Conservation (phyloP, 139 green algal genomes). For the Tetratostichococcus sp. region DNA sequence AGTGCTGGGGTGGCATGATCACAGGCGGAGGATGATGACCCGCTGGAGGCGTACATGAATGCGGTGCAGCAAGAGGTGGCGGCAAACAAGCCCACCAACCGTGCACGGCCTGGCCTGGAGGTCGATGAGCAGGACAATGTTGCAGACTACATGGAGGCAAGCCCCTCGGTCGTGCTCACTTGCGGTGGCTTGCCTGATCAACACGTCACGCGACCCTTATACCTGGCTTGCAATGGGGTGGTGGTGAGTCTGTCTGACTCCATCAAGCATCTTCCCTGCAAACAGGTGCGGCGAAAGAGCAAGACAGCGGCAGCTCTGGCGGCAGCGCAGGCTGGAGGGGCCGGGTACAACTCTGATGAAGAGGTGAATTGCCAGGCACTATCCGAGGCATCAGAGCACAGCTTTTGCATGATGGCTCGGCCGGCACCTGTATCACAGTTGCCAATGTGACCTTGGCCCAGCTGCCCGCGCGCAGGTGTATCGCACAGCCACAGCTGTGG, state of each 20-base stretch:
- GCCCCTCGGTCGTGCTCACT: neutral
- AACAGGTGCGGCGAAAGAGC: conserved; percentile 21
- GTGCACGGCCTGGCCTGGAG: conserved; percentile 7
- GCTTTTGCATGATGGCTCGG: too few species aligned
- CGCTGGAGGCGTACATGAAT: conserved; percentile 83
- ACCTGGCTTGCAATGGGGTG: neutral
- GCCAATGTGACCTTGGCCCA: conserved; percentile 15
- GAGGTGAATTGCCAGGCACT: conserved; percentile 67
- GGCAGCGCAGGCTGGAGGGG: conserved; percentile 20
- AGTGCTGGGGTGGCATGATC: too few species aligned
- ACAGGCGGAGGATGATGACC: conserved; percentile 58
- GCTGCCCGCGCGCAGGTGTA: neutral
- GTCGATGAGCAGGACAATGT: conserved; percentile 50
- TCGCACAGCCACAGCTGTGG: conserved; percentile 2
- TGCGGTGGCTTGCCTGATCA: neutral
- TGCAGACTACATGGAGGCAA: conserved; percentile 45
- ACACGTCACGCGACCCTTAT: too few species aligned
- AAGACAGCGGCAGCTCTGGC: conserved; percentile 1
- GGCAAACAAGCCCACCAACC: conserved; percentile 20
- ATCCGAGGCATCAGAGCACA: too few species aligned
- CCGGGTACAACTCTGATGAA: conserved; percentile 57
- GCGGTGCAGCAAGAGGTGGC: conserved; percentile 59
- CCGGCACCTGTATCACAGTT: too few species aligned
- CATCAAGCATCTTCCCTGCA: neutral
- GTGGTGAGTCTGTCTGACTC: too few species aligned